These are phyloP conservation scores for Scutellaria galericulata DNA, from an alignment of 257 asterid species.

Conservation along the genomic window DNA sequence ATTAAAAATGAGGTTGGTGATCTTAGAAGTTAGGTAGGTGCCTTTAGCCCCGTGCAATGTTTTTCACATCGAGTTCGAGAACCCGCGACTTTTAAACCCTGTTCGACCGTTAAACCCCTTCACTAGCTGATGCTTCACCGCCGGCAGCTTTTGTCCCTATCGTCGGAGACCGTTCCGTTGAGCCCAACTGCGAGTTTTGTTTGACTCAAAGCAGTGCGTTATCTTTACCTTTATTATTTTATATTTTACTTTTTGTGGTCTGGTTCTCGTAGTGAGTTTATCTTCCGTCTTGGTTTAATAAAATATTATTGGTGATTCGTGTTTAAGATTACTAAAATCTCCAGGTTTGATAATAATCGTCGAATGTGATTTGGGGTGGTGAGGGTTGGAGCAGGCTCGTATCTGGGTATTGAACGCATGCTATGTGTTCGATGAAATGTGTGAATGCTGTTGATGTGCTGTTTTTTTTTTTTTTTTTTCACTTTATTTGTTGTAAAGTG, in stretches of 20 bases:
- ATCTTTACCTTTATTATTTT: not conserved
- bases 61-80: no score
- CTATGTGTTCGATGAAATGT: slow-evolving; percentile 38
- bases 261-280: not conserved
- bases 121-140: not conserved
- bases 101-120: slow-evolving; percentile 1
- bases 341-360: not conserved
- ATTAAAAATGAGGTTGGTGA: no score
- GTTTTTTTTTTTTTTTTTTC: not conserved
- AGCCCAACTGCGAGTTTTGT: slow-evolving; percentile 11
- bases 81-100: not conserved
- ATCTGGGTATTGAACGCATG: not conserved
- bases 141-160: not conserved
- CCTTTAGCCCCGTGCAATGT: no score
- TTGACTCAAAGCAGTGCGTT: not conserved
- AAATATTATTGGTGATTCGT: not conserved
- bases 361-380: not conserved
- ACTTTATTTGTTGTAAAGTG: not conserved
- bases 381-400: not conserved
- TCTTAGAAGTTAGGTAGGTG: no score
- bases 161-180: not conserved
- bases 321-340: not conserved
- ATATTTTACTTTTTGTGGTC: not conserved
- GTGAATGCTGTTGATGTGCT: slow-evolving; percentile 9
- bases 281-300: not conserved